Evolutionary conservation across 345 rosid species (phyloP), one percentile per base, ranked within the genome.

Genomic region (Hibiscus trionum): DNA sequence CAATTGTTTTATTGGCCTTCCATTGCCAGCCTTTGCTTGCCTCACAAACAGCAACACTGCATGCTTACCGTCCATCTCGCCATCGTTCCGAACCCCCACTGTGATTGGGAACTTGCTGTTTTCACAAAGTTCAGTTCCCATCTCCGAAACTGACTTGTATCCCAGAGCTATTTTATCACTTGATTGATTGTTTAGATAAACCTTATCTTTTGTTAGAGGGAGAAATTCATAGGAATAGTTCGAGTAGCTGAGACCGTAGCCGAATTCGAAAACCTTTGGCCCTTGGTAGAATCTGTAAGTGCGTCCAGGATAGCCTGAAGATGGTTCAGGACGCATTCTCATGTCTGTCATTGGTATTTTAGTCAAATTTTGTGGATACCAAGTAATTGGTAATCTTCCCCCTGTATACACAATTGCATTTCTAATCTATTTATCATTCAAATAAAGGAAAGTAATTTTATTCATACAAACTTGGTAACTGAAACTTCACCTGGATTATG

Each of bases 401-500:
- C 90, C 91, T 85, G 86, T 79, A 80, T 9, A 16, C 33, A 47
- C 78, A 65, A 55, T 55, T 50, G 31, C 49, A 33, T 70, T 29
- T 55, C 9, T 21, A 21, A 21, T 21, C 24, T 27, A 12, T 37
- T 70, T 46, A 26, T 61, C 14, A 31, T 64, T 62, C 76, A 33
- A 33, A 52, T 37, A 14, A 21, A 17, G 12, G 16, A 27, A n/a
- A 19, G 16, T 35, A 11, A 6, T 11, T 35, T n/a, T 50, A 52
- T 17, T 53, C 62, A 15, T 0, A 26, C 70, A 47, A 66, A 29
- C 17, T 66, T 61, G 4, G 3, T 44, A 44, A 44, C 11, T 7
- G 39, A 35, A 73, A 66, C 57, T 76, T 83, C 39, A 90, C 97
- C 97, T 47, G 97, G 98, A 73, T 94, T 94, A 75, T 90, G 93